phyloP scores from a whole-genome alignment of 768 basidiomycete genomes.

The Porpolomopsis calyptriformis region DNA sequence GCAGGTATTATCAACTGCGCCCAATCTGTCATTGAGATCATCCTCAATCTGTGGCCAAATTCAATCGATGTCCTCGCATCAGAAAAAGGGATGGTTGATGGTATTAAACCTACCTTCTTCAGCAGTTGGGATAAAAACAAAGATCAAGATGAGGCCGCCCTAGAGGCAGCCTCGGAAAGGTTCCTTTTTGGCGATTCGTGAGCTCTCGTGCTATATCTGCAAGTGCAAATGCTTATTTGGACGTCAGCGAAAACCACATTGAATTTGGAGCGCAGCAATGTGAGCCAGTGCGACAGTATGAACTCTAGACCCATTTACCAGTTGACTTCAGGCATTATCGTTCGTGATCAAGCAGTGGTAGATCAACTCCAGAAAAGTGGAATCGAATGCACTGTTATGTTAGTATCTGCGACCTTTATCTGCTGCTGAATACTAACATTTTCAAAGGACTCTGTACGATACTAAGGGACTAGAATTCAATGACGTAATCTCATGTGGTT shows the following conservation, averaged over 20 bases:
- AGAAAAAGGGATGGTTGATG: slow-evolving; percentile 46
- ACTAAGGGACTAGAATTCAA: slow-evolving; percentile 62
- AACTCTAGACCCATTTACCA: background rate
- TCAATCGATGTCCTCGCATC: slow-evolving; percentile 48
- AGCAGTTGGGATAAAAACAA: slow-evolving; percentile 28
- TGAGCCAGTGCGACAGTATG: slow-evolving; percentile 17
- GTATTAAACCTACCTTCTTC: slow-evolving; percentile 50
- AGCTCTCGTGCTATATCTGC: slow-evolving; percentile 6
- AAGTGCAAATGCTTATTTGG: too few species aligned
- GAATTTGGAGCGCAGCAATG: slow-evolving; percentile 62
- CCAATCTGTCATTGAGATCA: slow-evolving; percentile 50
- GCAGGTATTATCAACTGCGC: slow-evolving; percentile 69
- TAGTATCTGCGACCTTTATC: slow-evolving; percentile 33
- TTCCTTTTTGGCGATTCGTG: slow-evolving; percentile 48
- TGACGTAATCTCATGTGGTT: slow-evolving; percentile 29
- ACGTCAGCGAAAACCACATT: slow-evolving; percentile 33
- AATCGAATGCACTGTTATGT: slow-evolving; percentile 19
- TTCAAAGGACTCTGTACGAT: slow-evolving; percentile 42
- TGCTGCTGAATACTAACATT: background rate
- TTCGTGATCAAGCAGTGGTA: slow-evolving; percentile 47
- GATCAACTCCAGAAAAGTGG: slow-evolving; percentile 15
- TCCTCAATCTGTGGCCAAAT: slow-evolving; percentile 51
- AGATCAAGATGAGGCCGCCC: too few species aligned
- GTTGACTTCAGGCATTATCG: slow-evolving; percentile 46
- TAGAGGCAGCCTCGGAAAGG: slow-evolving; percentile 41